Conservation (phyloP, 345 rosid genomes). For the Populus deltoides region DNA sequence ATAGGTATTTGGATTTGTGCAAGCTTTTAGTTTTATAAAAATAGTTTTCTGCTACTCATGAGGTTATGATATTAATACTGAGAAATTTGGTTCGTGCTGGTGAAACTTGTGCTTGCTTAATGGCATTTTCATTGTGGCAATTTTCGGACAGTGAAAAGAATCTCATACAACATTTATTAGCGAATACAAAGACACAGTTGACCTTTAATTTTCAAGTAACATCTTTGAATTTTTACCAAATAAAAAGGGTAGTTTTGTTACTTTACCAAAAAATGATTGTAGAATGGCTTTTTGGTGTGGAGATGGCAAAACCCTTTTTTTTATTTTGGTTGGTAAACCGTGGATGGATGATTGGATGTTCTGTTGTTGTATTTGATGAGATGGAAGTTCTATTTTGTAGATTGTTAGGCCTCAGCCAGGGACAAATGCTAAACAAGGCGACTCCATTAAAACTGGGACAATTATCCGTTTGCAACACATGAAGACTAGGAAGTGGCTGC, state of each 20-base stretch:
- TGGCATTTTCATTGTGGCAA: background rate
- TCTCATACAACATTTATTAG: background rate
- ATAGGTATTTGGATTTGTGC: background rate
- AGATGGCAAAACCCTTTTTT: background rate
- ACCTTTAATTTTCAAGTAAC: background rate
- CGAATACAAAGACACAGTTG: background rate
- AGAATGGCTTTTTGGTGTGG: background rate
- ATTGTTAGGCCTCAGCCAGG: slow-evolving; percentile 68
- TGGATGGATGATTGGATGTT: background rate
- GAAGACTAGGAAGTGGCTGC: slow-evolving; percentile 93
- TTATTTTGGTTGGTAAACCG: background rate
- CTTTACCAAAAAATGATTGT: background rate
- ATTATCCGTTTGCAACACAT: slow-evolving; percentile 81
- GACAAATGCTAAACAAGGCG: slow-evolving; percentile 72
- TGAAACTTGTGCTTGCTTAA: background rate
- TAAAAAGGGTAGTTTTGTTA: background rate
- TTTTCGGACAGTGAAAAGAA: background rate
- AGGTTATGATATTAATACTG: background rate
- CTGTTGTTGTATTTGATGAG: background rate
- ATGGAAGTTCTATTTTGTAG: slow-evolving; percentile 30
- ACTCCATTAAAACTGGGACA: slow-evolving; percentile 61
- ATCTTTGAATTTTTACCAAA: background rate
- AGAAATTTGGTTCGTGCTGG: background rate
- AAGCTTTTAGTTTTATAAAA: background rate
- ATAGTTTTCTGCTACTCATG: background rate